Evolutionary conservation across 1,284 basidiomycete genomes (phyloP), one percentile per base, ranked within the genome.

Genomic region (Moniliophthora roreri): DNA sequence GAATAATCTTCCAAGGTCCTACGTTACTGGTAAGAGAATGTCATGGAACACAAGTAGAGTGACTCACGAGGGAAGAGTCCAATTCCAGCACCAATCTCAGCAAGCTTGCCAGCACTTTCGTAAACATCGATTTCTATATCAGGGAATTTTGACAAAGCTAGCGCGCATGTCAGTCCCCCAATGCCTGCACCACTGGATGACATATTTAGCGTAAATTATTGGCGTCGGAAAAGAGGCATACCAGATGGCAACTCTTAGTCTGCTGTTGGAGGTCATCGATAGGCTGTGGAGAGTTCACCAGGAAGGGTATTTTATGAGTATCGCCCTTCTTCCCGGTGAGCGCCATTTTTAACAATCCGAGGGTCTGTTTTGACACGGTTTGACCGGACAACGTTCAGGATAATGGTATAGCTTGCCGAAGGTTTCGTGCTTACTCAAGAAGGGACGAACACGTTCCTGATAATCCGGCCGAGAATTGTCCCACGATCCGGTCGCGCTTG

Each of bases 21-120:
- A 45, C 66, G 48, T 0, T 54, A 51, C 26, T 51, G 37, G 10
- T 20, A 36, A 26, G 26, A 34, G 2, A 26, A 4, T 40, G n/a
- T 21, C 16, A 23, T 2, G 21, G 18, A 52, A 21, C 13, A 6
- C 11, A 15, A 2, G 35, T 32, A 23, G 15, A 65, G 64, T 71
- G n/a, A 66, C 18, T 57, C 63, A 67, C 80, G 72, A 36, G 74
- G 69, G 61, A 75, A 82, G n/a, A 85, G 60, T 1, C 77, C 80
- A 40, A 85, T 69, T 5, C 75, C 76, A 7, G 76, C 76, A 4
- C 77, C 76, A 35, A 75, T 62, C 58, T 72, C 71, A 15, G 67
- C 60, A 49, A 78, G 71, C 48, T 65, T 59, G 5, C 53, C 28
- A 1, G 72, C 66, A 7, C 69, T 64, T 59, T 77, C 76, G 60